phyloP scores from a whole-genome alignment of 2,329 filamentous ascomycete genomes.

The Penicillium sp. region DNA sequence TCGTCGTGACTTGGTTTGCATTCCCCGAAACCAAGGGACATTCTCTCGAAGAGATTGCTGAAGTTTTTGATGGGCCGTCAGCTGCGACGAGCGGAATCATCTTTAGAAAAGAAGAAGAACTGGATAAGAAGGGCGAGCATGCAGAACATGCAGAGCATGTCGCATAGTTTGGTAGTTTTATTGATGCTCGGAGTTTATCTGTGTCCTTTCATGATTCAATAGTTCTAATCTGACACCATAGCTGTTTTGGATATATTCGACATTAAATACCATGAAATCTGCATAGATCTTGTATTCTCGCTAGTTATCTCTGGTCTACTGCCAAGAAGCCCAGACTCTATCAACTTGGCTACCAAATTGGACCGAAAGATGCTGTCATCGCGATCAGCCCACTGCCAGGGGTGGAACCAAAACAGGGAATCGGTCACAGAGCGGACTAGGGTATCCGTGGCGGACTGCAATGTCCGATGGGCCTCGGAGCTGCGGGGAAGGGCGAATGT shows the following conservation, averaged over 20 bases:
- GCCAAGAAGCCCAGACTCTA: too few species aligned
- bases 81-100: neutral
- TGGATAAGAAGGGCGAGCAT: neutral
- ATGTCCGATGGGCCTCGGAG: too few species aligned
- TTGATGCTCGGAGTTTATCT: too few species aligned
- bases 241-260: too few species aligned
- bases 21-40: slow-evolving; percentile 37
- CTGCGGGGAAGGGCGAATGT: neutral
- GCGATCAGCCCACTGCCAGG: too few species aligned
- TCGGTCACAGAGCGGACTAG: neutral
- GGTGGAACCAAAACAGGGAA: neutral
- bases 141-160: slow-evolving; percentile 10
- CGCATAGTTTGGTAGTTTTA: neutral
- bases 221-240: too few species aligned
- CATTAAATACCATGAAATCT: too few species aligned
- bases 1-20: slow-evolving; percentile 25
- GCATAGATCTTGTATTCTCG: too few species aligned
- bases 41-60: slow-evolving; percentile 34
- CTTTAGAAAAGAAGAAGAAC: slow-evolving; percentile 1
- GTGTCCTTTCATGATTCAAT: too few species aligned
- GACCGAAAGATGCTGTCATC: too few species aligned
- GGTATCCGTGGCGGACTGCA: slow-evolving; percentile 1
- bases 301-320: too few species aligned
- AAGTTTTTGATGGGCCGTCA: slow-evolving; percentile 30
- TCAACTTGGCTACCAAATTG: too few species aligned